Percentiles rank a stretch among this genome's conserved stretches.
These are phyloP conservation scores for Saturnispora kantuleensis DNA, from an alignment of 805 yeast genomes.

Conservation along the genomic window DNA sequence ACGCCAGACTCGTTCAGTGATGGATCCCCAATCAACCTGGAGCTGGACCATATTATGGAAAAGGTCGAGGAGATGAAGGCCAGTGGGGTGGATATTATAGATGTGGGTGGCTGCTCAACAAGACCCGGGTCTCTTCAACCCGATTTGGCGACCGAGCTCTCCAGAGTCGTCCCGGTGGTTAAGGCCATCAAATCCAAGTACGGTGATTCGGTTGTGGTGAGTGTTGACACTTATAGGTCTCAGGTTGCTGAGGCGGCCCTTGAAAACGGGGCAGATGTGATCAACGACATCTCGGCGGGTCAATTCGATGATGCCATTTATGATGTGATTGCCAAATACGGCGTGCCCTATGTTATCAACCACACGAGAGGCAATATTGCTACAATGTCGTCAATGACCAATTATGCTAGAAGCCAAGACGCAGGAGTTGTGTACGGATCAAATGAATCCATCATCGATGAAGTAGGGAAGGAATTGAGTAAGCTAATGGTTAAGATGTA, in stretches of 20 bases:
- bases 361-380: constrained; percentile 79
- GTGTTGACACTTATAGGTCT: constrained; percentile 83
- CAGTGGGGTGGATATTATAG: constrained; percentile 68
- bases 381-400: constrained; percentile 55
- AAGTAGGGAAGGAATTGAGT: constrained; percentile 58
- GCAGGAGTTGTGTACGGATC: constrained; percentile 12
- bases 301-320: constrained; percentile 58
- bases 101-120: constrained; percentile 92
- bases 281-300: constrained; percentile 88
- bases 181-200: constrained; percentile 40
- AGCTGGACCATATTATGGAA: constrained; percentile 32
- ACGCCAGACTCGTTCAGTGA: constrained; percentile 97
- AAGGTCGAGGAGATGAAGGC: constrained; percentile 40
- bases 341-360: constrained; percentile 70
- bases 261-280: constrained; percentile 74
- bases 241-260: constrained; percentile 63
- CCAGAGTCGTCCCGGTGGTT: constrained; percentile 62
- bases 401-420: constrained; percentile 34
- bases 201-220: constrained; percentile 38
- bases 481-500: constrained; percentile 46
- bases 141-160: constrained; percentile 53
- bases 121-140: constrained; percentile 72
- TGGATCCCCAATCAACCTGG: constrained; percentile 46
- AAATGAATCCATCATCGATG: constrained; percentile 29
- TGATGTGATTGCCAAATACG: constrained; percentile 53